Base-by-base conservation (phyloP, 2,329 filamentous ascomycete species). In the Aspergillus calidoustus region DNA sequence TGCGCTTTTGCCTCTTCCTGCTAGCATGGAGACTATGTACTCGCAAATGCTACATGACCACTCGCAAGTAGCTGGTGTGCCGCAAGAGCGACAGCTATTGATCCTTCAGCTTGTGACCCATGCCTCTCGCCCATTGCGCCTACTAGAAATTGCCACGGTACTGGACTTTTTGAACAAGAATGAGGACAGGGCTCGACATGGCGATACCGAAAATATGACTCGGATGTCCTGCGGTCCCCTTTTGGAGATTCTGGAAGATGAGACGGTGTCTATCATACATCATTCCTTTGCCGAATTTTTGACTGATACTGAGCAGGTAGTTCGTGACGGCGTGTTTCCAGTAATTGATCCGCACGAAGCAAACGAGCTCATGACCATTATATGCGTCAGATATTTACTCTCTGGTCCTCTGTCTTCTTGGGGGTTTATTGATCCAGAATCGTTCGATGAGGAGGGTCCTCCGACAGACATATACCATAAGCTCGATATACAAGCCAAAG, bases 231-330 rank as follows among this genome's bases (percentile, higher is more conserved):
- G 77, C 60, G 80, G 79, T 0, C 75, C 79, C 7, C 64, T 83
- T 43, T 65, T 83, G 0, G 79, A 83, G 61, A 71, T 82, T 13
- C 65, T 81, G 1, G 76, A 79, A 17, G 80, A 83, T 55, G 80
- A 82, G 60, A 80, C 78, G 0, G 64, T 83, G 4, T 75, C 74
- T 15, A 75, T 83, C 2, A 77, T 83, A 17, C 81, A 83, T 61
- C 81, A 83, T 56, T 82, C 80, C 1, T 79, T 83, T 46, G 82
- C 81, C 1, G 81, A 83, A 56, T 83, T 79, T 58, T 64, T 83
- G 11, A 71, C 74, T 1, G 76, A 66, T n/a, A 13, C 31, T 11
- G 57, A 49, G 19, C 56, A 67, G 15, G 38, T 28, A 6, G 19
- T 13, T 6, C 4, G 19, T 17, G 22, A 7, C 30, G 25, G n/a